phyloP scores from a whole-genome alignment of 2,329 filamentous ascomycete genomes.

The Xylariaceae sp. region DNA sequence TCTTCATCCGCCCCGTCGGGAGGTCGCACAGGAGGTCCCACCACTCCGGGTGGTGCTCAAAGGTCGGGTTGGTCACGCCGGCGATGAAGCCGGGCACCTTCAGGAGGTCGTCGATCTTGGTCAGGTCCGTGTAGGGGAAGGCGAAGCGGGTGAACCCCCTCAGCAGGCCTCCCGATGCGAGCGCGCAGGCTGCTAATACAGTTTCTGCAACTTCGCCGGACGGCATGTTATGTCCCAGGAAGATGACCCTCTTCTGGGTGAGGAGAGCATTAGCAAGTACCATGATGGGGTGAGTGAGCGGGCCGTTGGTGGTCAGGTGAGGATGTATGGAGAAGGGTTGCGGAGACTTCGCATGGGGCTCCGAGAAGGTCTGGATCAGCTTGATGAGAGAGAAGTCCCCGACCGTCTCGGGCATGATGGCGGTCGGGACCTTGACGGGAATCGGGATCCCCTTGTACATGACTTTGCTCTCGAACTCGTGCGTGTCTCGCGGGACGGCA shows the following conservation, averaged over 20 bases:
- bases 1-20: slow-evolving; percentile 86
- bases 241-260: slow-evolving; percentile 94
- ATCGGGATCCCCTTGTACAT: slow-evolving; percentile 96
- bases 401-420: slow-evolving; percentile 89
- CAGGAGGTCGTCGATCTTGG: slow-evolving; percentile 92
- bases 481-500: slow-evolving; percentile 81
- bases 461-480: slow-evolving; percentile 94
- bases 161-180: slow-evolving; percentile 86
- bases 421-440: slow-evolving; percentile 91
- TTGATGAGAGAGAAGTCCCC: slow-evolving; percentile 97
- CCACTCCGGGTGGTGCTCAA: slow-evolving; percentile 92
- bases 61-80: slow-evolving; percentile 93
- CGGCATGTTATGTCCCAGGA: slow-evolving; percentile 88
- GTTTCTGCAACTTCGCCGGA: slow-evolving; percentile 95
- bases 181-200: slow-evolving; percentile 91
- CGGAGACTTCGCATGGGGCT: slow-evolving; percentile 70
- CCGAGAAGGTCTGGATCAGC: slow-evolving; percentile 88
- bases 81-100: slow-evolving; percentile 97
- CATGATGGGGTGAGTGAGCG: slow-evolving; percentile 87
- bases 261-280: slow-evolving; percentile 90
- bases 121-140: slow-evolving; percentile 96
- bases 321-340: slow-evolving; percentile 82
- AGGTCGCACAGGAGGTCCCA: slow-evolving; percentile 96
- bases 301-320: slow-evolving; percentile 86
- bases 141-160: slow-evolving; percentile 92